Evolutionary conservation across 257 asterid species (phyloP), one percentile per base, ranked within the genome.

Genomic region (Solanum sitiens): DNA sequence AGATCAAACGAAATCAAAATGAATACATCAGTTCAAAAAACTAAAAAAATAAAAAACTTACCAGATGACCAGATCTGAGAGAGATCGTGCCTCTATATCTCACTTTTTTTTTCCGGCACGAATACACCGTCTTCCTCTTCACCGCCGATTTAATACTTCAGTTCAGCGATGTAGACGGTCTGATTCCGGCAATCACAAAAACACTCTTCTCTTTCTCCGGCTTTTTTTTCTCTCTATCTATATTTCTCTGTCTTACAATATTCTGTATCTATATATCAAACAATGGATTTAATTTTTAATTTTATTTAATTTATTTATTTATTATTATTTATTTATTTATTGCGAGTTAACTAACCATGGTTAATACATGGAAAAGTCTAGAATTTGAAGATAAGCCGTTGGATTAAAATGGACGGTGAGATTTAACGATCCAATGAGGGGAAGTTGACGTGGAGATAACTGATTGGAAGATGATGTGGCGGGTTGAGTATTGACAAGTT

Each of bases 61-160:
- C 98, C 95, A 45, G 93, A 91, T 86, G 87, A 88, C 91, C 95
- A 94, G 98, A 94, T 95, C 98, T 93, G 88, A 89, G 83, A 89
- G 83, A 84, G 92, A 92, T 87, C 88, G 80, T 82, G 53, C 67
- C 72, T 84, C 73, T 87, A 85, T 75, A 14, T 23, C 56, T 75
- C 83, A 8, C 33, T 39, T 39, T 75, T 33, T 27, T 35, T 80
- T 71, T 75, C 75, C 27, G 61, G 79, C 87, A 86, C 87, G 63
- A 53, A 6, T 53, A 53, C 63, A 53, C 63, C 63, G 63, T 18
- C 88, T 76, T 86, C 76, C 42, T 86, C 86, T 72, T 77, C 89
- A 73, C 84, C 91, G 84, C 88, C 68, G 86, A 20, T 70, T 56
- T 87, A 37, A 89, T 91, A 79, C 71, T 85, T 87, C 74, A 6